phyloP scores from a whole-genome alignment of 2,329 filamentous ascomycete species.

The Cordyceps pruinosa region DNA sequence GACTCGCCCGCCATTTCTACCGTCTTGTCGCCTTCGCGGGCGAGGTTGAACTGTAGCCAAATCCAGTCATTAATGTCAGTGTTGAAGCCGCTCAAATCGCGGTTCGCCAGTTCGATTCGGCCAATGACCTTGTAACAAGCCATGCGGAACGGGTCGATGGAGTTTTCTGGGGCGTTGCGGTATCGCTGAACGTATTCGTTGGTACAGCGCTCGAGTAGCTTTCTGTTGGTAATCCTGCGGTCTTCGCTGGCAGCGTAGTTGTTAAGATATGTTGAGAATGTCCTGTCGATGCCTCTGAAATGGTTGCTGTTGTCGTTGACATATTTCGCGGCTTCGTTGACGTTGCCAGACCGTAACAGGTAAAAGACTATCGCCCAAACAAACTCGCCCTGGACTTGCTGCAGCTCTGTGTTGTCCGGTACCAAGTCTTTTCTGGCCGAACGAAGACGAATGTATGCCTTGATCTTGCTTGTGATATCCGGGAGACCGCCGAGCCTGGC shows the following conservation, averaged over 20 bases:
- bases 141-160: constrained; percentile 90
- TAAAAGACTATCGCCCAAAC: constrained; percentile 95
- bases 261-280: constrained; percentile 81
- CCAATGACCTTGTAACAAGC: constrained; percentile 98
- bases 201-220: constrained; percentile 79
- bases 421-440: constrained; percentile 76
- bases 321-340: constrained; percentile 79
- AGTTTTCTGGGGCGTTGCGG: constrained; percentile 77
- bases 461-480: constrained; percentile 81
- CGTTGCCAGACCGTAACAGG: constrained; percentile 75
- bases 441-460: constrained; percentile 81
- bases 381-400: constrained; percentile 73
- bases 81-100: constrained; percentile 55
- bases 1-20: constrained; percentile 60
- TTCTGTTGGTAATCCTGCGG: constrained; percentile 62
- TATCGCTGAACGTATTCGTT: constrained; percentile 83
- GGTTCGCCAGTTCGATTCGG: constrained; percentile 60
- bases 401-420: constrained; percentile 71
- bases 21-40: constrained; percentile 56
- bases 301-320: constrained; percentile 71
- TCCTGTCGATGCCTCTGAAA: constrained; percentile 85
- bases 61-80: constrained; percentile 64
- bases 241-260: constrained; percentile 74
- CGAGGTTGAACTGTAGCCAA: constrained; percentile 65
- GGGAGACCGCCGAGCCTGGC: constrained; percentile 86